phyloP scores from a whole-genome alignment of 2,329 filamentous ascomycete genomes.

The Pseudocercospora fuligena region DNA sequence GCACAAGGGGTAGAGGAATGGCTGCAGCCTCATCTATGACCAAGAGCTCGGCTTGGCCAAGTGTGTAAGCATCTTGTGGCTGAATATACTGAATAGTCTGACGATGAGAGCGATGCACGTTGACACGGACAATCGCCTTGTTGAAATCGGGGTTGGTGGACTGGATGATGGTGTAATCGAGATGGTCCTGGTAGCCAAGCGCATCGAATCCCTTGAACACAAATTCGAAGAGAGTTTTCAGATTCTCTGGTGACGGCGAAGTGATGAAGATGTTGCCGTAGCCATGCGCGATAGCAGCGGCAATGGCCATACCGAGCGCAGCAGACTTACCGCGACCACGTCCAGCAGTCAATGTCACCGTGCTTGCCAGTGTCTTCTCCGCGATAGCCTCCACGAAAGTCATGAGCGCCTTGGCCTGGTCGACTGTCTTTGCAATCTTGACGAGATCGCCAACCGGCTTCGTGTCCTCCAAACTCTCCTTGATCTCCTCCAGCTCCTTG shows the following conservation, averaged over 20 bases:
- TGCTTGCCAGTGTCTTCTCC: slow-evolving; percentile 93
- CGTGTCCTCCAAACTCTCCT: slow-evolving; percentile 82
- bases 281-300: slow-evolving; percentile 90
- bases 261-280: slow-evolving; percentile 99
- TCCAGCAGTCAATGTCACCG: slow-evolving; percentile 89
- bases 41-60: slow-evolving; percentile 91
- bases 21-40: slow-evolving; percentile 98
- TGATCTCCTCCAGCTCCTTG: slow-evolving; percentile 80
- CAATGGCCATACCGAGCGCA: slow-evolving; percentile 90
- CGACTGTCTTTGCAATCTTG: slow-evolving; percentile 83
- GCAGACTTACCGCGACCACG: slow-evolving; percentile 97
- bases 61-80: slow-evolving; percentile 90
- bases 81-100: slow-evolving; percentile 99
- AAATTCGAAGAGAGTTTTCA: slow-evolving; percentile 98
- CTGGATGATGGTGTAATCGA: slow-evolving; percentile 97
- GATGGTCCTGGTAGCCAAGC: slow-evolving; percentile 89
- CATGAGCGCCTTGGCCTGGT: slow-evolving; percentile 94
- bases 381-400: slow-evolving; percentile 96
- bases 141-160: slow-evolving; percentile 98
- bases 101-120: slow-evolving; percentile 90
- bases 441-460: slow-evolving; percentile 85
- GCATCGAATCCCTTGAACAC: slow-evolving; percentile 98
- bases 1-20: slow-evolving; percentile 88
- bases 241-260: slow-evolving; percentile 93
- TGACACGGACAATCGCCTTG: slow-evolving; percentile 96